A percentile compares a stretch with the other conserved stretches of the same genome.
Conservation (phyloP, 257 asterid genomes). For the Nyctanthes arbortristis region DNA sequence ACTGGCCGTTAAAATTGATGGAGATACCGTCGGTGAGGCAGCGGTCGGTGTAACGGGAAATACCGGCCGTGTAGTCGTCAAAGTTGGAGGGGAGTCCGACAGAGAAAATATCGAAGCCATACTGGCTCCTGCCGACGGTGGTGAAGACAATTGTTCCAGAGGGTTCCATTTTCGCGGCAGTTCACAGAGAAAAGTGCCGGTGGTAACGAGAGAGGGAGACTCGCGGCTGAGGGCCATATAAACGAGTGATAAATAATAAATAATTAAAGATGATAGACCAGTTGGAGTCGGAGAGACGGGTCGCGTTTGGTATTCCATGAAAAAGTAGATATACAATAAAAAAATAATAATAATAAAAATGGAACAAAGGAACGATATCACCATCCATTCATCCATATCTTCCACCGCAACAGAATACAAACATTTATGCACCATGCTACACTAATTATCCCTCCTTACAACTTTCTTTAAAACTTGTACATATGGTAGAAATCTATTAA, state of each 20-base stretch:
- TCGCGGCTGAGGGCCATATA: not conserved
- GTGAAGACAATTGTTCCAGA: constrained; percentile 67
- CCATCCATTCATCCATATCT: too few relatives aligned
- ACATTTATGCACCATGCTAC: too few relatives aligned
- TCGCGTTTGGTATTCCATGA: not conserved
- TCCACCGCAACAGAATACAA: too few relatives aligned
- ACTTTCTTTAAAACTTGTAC: too few relatives aligned
- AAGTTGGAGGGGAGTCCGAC: constrained; percentile 35
- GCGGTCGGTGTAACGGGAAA: constrained; percentile 38
- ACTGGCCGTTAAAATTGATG: constrained; percentile 66
- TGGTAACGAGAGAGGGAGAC: not conserved
- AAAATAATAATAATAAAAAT: too few relatives aligned
- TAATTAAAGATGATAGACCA: too few relatives aligned
- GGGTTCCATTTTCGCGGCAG: constrained; percentile 44
- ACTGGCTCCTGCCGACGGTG: constrained; percentile 57
- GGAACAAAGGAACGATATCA: too few relatives aligned
- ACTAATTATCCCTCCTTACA: too few relatives aligned
- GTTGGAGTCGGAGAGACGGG: constrained; percentile 1
- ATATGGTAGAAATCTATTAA: too few relatives aligned
- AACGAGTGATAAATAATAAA: not conserved
- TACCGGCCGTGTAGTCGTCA: not conserved
- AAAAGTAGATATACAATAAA: too few relatives aligned
- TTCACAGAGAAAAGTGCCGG: not conserved
- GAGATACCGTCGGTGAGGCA: constrained; percentile 75
- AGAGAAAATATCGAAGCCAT: constrained; percentile 81